Conservation (phyloP, 176 grass and related monocot genomes). For the Cenchrus purpureus region DNA sequence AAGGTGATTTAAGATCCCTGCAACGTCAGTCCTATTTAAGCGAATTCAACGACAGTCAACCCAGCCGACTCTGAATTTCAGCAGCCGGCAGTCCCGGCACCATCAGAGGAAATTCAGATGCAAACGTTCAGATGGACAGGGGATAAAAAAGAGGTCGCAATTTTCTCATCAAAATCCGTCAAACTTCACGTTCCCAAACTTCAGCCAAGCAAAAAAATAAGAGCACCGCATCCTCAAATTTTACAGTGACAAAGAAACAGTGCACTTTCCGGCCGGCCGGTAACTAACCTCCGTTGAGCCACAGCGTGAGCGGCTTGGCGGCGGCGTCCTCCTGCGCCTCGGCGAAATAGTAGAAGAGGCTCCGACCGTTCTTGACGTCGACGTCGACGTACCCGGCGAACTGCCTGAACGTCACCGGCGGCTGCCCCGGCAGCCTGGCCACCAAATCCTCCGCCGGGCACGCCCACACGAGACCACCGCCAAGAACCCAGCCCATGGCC, state of each 20-base stretch:
- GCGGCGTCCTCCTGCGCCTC: constrained; percentile 67
- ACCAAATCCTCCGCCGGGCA: constrained; percentile 81
- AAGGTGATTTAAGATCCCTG: not conserved
- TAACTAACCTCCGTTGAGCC: constrained; percentile 91
- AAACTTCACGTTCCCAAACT: too few species aligned
- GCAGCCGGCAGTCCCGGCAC: not conserved
- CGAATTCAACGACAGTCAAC: constrained; percentile 6
- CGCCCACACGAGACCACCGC: constrained; percentile 19
- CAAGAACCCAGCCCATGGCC: not conserved
- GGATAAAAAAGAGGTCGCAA: not conserved
- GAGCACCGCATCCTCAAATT: not conserved
- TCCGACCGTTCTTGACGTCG: constrained; percentile 67
- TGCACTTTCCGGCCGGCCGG: not conserved
- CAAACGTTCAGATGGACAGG: not conserved
- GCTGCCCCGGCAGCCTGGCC: constrained; percentile 73
- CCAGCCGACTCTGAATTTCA: not conserved
- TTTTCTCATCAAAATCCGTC: not conserved
- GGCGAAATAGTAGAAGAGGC: constrained; percentile 97
- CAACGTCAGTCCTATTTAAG: not conserved
- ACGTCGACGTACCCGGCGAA: constrained; percentile 90
- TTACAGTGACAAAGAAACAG: not conserved
- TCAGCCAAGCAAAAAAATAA: not conserved
- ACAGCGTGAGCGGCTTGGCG: constrained; percentile 86
- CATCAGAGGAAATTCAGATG: not conserved
- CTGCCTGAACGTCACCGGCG: constrained; percentile 72